Conservation (phyloP, 2,329 filamentous ascomycete genomes). For the Colletotrichum sp. region DNA sequence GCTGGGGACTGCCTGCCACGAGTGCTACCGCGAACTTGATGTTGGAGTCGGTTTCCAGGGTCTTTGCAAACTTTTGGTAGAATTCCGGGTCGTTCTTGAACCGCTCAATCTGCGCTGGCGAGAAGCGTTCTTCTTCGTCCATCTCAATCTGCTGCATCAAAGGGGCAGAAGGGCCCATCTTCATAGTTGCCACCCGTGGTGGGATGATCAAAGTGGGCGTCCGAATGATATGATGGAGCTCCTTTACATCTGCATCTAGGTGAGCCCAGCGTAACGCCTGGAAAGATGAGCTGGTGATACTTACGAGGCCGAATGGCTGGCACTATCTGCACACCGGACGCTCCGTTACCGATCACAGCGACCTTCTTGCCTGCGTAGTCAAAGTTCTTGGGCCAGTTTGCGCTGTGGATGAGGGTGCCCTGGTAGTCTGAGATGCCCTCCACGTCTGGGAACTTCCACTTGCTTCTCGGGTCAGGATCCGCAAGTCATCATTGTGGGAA, state of each 20-base stretch:
- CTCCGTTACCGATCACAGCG: slow-evolving; percentile 61
- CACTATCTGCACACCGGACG: slow-evolving; percentile 59
- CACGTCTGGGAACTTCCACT: slow-evolving; percentile 59
- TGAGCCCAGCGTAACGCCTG: not conserved
- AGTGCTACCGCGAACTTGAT: slow-evolving; percentile 48
- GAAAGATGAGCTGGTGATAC: not conserved
- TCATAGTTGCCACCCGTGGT: slow-evolving; percentile 35
- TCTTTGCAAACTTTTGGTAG: slow-evolving; percentile 51
- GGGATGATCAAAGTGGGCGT: slow-evolving; percentile 48
- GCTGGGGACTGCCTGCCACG: slow-evolving; percentile 43
- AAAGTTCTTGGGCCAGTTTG: slow-evolving; percentile 55
- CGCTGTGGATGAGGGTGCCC: slow-evolving; percentile 57
- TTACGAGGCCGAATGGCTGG: slow-evolving; percentile 52
- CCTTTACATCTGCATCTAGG: slow-evolving; percentile 37
- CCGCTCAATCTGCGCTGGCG: slow-evolving; percentile 45
- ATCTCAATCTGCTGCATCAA: slow-evolving; percentile 27
- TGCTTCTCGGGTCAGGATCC: slow-evolving; percentile 34
- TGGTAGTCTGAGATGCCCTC: slow-evolving; percentile 49
- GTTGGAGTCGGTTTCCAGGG: slow-evolving; percentile 50
- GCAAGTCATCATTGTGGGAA: not conserved
- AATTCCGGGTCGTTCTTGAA: slow-evolving; percentile 51
- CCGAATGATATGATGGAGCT: slow-evolving; percentile 46
- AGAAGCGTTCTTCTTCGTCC: slow-evolving; percentile 26
- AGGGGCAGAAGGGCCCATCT: slow-evolving; percentile 36
- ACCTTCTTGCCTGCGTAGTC: slow-evolving; percentile 55